Evolutionary conservation across 75 land plant genomes (phyloP), one percentile per base, ranked within the genome.

Genomic region (Adiantum capillusveneris): DNA sequence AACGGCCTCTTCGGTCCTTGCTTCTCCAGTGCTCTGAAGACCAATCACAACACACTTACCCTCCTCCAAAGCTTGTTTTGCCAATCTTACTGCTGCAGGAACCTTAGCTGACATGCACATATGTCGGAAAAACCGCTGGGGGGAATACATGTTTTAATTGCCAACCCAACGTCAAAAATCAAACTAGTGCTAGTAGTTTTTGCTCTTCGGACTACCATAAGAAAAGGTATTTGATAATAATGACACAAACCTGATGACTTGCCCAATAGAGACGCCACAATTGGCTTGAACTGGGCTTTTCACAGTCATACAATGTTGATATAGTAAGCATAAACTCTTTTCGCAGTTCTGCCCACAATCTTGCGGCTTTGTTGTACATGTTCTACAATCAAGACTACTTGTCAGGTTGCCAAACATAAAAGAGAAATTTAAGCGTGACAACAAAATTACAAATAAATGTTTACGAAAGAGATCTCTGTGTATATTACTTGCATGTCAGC

Each of bases 201-300:
- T n/a, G n/a, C n/a, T n/a, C n/a, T n/a, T n/a, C n/a, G n/a, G n/a
- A n/a, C n/a, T n/a, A n/a, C n/a, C n/a, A n/a, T n/a, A n/a, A n/a
- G n/a, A n/a, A n/a, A n/a, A n/a, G n/a, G n/a, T n/a, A n/a, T n/a
- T n/a, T n/a, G n/a, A n/a, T n/a, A n/a, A n/a, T n/a, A n/a, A n/a
- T n/a, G n/a, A n/a, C n/a, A n/a, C n/a, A n/a, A n/a, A 92, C 98
- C 98, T 92, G 98, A 68, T 92, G 98, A 66, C 83, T 79, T 68
- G 94, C 89, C 98, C 98, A 92, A 56, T 80, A 92, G 31, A 92
- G 53, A 29, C 98, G 64, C 98, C 98, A 92, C 25, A 92, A 50
- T 30, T 82, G 80, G 64, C 75, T 85, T 37, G 71, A 28, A 71
- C 60, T 80, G 27, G 89, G 82, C 57, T 77, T 88, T 29, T 85